Percentiles rank a stretch among this genome's conserved stretches.
These are phyloP conservation scores for Daucus carota DNA, from an alignment of 129 eudicot species.

Conservation along the genomic window DH1_v3.0 NC_030381.2:51973501-51974000, in stretches of 20 bases:
- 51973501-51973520: not conserved
- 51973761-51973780: conserved; percentile 16
- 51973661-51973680: conserved; percentile 98
- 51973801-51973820: conserved; percentile 69
- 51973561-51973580: not conserved
- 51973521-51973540: not conserved
- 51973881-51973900: conserved; percentile 79
- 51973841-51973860: conserved; percentile 52
- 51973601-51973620: conserved; percentile 79
- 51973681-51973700: conserved; percentile 61
- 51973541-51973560: not conserved
- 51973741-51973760: conserved; percentile 6
- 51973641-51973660: conserved; percentile 95
- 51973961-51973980: not conserved
- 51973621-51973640: conserved; percentile 97
- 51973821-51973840: conserved; percentile 53
- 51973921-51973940: not conserved
- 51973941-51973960: not conserved
- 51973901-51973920: conserved; percentile 42
- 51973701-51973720: conserved; percentile 83
- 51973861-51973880: conserved; percentile 71
- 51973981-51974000: not conserved
- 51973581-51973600: conserved; percentile 13
- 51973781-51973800: conserved; percentile 48
- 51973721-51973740: conserved; percentile 8